Conservation (phyloP, 768 basidiomycete species). For the Porphyrellus cyaneotinctus region DNA sequence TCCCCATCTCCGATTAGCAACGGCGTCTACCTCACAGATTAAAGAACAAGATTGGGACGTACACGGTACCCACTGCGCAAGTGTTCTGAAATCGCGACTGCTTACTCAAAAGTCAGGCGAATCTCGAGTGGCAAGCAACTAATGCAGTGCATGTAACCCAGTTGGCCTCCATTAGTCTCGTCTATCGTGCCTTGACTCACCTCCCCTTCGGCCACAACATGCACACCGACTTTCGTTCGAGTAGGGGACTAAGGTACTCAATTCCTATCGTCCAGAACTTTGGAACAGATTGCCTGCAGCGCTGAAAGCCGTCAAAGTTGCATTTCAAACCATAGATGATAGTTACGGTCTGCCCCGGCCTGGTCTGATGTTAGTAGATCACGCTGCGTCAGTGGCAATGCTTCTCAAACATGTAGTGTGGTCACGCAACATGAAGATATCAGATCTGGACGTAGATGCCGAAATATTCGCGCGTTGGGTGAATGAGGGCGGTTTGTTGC, state of each 20-base stretch:
- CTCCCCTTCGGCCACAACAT: constrained; percentile 39
- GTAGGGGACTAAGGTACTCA: constrained; percentile 50
- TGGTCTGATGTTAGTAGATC: constrained; percentile 55
- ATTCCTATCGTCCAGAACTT: constrained; percentile 39
- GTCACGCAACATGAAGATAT: constrained; percentile 36
- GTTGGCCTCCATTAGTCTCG: constrained; percentile 54
- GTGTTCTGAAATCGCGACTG: constrained; percentile 63
- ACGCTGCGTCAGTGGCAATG: constrained; percentile 48
- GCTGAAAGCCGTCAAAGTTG: constrained; percentile 35
- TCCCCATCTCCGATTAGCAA: constrained; percentile 50
- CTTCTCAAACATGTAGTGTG: constrained; percentile 70
- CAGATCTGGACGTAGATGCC: constrained; percentile 38
- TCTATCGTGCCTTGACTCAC: constrained; percentile 66
- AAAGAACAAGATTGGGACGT: constrained; percentile 78
- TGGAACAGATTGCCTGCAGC: constrained; percentile 24
- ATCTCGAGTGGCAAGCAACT: constrained; percentile 50
- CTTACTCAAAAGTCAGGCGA: constrained; percentile 57
- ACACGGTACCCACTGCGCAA: constrained; percentile 70
- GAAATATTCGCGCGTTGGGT: constrained; percentile 56
- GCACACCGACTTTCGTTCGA: constrained; percentile 20
- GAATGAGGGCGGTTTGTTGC: constrained; percentile 34
- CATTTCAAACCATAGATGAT: constrained; percentile 37
- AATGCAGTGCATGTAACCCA: constrained; percentile 61
- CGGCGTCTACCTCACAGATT: constrained; percentile 66
- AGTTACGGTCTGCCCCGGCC: constrained; percentile 50